Evolutionary conservation across 805 yeast genomes (phyloP), one percentile per base, ranked within the genome.

Genomic region (Saccharomycopsis sp.): DNA sequence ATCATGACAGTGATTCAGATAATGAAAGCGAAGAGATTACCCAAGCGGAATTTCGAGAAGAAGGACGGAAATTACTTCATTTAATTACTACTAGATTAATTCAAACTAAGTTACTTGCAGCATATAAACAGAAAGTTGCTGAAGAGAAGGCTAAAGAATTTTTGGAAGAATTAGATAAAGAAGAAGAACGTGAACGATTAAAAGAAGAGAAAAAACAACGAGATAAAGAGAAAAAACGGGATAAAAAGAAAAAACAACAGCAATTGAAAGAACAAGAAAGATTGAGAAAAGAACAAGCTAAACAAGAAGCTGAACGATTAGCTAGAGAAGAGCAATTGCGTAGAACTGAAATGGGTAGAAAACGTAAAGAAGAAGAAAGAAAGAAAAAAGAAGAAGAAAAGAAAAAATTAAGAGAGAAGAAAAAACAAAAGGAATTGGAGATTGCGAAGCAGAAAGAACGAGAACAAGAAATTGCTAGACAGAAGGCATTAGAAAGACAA

Each of bases 1-100:
- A 41, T 9, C 52, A 47, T 19, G 62, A 43, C 28, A 61, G 48
- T 7, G 61, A 40, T 16, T 64, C 62, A 47, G 71, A 66, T 38
- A 71, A 68, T 47, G 72, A 68, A 47, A 72, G 68, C 53, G 56
- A 60, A 2, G 65, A 67, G 54, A 61, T 71, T 44, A 64, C 61
- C 52, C 68, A 67, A 51, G 67, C 67, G 54, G 67, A 67, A 54
- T 68, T 68, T 14, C 72, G 66, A 54, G 74, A 41, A 21, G 41
- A 48, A 26, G 43, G 40, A 3, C 19, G 35, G 13, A 31, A 34
- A 19, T 14, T 42, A 8, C 33, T 46, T 7, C 17, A 37, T 17
- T 26, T 20, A 5, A 24, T 43, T 11, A 37, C 72, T 21, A 40
- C 45, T n/a, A 29, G 41, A 16, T 19, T 44, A 2, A 36, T 47